These are phyloP conservation scores for Phytophthora pseudosyringae DNA, from an alignment of 352 stramenopile species.

Conservation along the genomic window DNA sequence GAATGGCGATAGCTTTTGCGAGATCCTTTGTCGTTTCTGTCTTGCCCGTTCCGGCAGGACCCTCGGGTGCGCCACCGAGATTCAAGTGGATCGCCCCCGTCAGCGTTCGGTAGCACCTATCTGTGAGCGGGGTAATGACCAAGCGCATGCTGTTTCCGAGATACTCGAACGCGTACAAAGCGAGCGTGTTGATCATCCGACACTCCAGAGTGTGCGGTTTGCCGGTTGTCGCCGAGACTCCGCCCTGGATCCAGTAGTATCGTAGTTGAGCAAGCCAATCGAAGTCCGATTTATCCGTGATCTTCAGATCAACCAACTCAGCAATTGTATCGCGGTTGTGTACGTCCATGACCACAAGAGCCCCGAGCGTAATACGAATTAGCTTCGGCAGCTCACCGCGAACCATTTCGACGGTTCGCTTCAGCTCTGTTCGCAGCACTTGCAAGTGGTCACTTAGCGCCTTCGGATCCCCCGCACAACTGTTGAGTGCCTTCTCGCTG, in stretches of 20 bases:
- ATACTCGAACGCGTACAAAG: slow-evolving; percentile 94
- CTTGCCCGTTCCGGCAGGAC: slow-evolving; percentile 91
- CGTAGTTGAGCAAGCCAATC: slow-evolving; percentile 94
- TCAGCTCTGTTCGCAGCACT: slow-evolving; percentile 75
- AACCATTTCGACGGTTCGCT: slow-evolving; percentile 92
- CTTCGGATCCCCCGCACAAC: slow-evolving; percentile 39
- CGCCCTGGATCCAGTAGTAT: slow-evolving; percentile 91
- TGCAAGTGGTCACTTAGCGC: slow-evolving; percentile 72
- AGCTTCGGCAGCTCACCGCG: slow-evolving; percentile 93
- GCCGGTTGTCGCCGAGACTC: slow-evolving; percentile 85
- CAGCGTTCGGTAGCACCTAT: slow-evolving; percentile 92
- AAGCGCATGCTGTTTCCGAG: slow-evolving; percentile 92
- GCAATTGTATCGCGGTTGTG: slow-evolving; percentile 95
- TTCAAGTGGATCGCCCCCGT: slow-evolving; percentile 92
- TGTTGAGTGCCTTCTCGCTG: slow-evolving; percentile 74
- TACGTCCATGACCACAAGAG: slow-evolving; percentile 96
- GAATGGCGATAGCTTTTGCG: slow-evolving; percentile 92
- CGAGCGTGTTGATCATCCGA: slow-evolving; percentile 94
- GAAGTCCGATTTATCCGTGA: slow-evolving; percentile 88
- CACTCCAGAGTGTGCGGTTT: slow-evolving; percentile 89
- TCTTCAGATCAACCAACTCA: slow-evolving; percentile 86
- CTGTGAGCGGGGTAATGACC: slow-evolving; percentile 93
- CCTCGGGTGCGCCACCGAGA: slow-evolving; percentile 90
- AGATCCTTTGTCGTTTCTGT: slow-evolving; percentile 95
- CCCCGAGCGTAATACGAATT: slow-evolving; percentile 90